Conservation (phyloP, 148 eudicot species). For the Persicaria tinctoria region DNA sequence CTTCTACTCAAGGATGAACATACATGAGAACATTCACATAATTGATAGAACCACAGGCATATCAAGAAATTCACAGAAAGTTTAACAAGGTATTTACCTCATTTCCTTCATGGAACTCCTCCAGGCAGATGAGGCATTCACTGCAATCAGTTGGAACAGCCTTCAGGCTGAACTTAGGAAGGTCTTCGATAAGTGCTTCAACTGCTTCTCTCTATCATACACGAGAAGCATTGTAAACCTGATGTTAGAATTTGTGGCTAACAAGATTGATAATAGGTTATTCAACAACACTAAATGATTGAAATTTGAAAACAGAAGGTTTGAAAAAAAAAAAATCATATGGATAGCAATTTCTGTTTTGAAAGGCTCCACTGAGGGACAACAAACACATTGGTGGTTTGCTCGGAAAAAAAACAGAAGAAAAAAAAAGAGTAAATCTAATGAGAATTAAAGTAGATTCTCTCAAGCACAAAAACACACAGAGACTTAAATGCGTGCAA, state of each 20-base stretch:
- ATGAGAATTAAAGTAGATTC: too few relatives aligned
- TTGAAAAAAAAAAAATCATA: not conserved
- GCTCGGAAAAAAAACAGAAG: too few relatives aligned
- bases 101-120: constrained; percentile 85
- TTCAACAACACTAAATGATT: not conserved
- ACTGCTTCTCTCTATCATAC: constrained; percentile 77
- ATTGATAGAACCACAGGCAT: not conserved
- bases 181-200: constrained; percentile 92
- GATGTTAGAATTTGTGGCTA: not conserved
- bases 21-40: too few relatives aligned
- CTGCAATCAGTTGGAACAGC: constrained; percentile 96
- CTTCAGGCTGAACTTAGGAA: constrained; percentile 78
- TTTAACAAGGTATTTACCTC: constrained; percentile 41
- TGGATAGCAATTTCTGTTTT: not conserved
- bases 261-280: not conserved
- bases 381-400: too few relatives aligned
- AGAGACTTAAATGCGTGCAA: too few relatives aligned
- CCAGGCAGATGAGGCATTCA: constrained; percentile 95
- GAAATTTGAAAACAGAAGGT: not conserved
- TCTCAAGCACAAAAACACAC: too few relatives aligned
- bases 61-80: not conserved
- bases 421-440: too few relatives aligned
- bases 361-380: too few relatives aligned
- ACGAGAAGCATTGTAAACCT: not conserved
- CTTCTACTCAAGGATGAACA: not conserved